These are phyloP conservation scores for Auriscalpium orientale DNA, from an alignment of 768 basidiomycete genomes.

Conservation along the genomic window DNA sequence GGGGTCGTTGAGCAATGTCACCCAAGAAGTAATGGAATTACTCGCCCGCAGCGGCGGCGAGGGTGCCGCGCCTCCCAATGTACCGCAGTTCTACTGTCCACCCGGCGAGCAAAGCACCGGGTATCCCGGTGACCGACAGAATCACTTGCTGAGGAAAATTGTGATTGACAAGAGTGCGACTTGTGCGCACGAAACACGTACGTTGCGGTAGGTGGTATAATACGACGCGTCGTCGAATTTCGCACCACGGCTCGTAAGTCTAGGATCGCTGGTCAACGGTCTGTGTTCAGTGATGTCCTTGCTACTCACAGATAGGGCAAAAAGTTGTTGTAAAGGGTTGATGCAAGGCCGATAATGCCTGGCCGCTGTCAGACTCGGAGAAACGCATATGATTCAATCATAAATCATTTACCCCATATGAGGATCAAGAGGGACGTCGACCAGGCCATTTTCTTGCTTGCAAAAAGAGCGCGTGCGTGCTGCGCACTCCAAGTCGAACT, in stretches of 20 bases:
- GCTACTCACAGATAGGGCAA: slow-evolving; percentile 26
- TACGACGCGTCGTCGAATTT: slow-evolving; percentile 28
- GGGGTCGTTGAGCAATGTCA: slow-evolving; percentile 37
- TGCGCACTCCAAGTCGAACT: slow-evolving; percentile 30
- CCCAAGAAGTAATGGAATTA: slow-evolving; percentile 16
- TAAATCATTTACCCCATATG: slow-evolving; percentile 31
- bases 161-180: neutral
- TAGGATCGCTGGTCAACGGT: neutral
- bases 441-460: slow-evolving; percentile 53
- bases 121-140: slow-evolving; percentile 58
- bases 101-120: slow-evolving; percentile 65
- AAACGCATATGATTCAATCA: neutral
- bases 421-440: slow-evolving; percentile 54
- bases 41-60: slow-evolving; percentile 57
- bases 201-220: slow-evolving; percentile 30
- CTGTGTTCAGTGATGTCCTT: neutral
- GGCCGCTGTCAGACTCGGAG: neutral
- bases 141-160: slow-evolving; percentile 52
- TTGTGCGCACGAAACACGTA: slow-evolving; percentile 9
- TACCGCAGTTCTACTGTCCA: slow-evolving; percentile 59
- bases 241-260: slow-evolving; percentile 27
- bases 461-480: slow-evolving; percentile 57
- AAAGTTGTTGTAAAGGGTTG: slow-evolving; percentile 31
- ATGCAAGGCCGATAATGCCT: slow-evolving; percentile 29
- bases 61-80: slow-evolving; percentile 59